Conservation (phyloP, 2,329 filamentous ascomycete species). For the Knoxdaviesia capensis region DNA sequence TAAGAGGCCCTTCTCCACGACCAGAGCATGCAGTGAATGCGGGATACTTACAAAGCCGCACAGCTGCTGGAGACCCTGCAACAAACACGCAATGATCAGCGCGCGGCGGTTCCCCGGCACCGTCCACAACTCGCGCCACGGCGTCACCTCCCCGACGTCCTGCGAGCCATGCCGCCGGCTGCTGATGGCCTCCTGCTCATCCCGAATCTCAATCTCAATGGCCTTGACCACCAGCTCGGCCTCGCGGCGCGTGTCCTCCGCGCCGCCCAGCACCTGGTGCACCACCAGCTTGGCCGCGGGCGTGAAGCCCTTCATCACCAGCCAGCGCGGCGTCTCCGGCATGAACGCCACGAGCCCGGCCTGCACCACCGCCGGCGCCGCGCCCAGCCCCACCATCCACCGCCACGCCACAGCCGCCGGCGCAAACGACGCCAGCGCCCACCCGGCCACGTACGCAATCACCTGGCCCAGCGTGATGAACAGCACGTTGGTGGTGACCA, state of each 20-base stretch:
- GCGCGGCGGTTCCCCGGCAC: conserved; percentile 51
- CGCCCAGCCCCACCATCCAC: conserved; percentile 80
- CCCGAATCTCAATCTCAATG: conserved; percentile 56
- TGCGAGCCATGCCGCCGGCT: conserved; percentile 17
- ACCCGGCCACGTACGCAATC: conserved; percentile 70
- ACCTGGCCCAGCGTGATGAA: conserved; percentile 82
- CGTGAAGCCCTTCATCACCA: conserved; percentile 47
- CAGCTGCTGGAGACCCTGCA: conserved; percentile 76
- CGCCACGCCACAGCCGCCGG: conserved; percentile 47
- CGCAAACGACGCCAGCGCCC: conserved; percentile 42
- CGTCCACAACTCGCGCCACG: conserved; percentile 31
- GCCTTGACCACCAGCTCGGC: conserved; percentile 42
- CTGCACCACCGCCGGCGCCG: conserved; percentile 55
- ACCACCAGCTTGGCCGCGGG: conserved; percentile 46
- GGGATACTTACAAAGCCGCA: conserved; percentile 50
- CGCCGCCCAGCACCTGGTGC: conserved; percentile 36
- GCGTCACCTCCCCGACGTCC: conserved; percentile 4
- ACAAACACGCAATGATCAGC: conserved; percentile 63
- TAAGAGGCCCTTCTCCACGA: not conserved
- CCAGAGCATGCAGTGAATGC: not conserved
- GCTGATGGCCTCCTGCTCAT: conserved; percentile 36
- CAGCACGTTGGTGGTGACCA: conserved; percentile 65
- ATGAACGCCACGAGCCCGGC: conserved; percentile 46
- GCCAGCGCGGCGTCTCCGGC: conserved; percentile 79
- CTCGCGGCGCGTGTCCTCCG: conserved; percentile 20